phyloP scores from a whole-genome alignment of 257 asterid genomes.

The Plectranthus barbatus region DNA sequence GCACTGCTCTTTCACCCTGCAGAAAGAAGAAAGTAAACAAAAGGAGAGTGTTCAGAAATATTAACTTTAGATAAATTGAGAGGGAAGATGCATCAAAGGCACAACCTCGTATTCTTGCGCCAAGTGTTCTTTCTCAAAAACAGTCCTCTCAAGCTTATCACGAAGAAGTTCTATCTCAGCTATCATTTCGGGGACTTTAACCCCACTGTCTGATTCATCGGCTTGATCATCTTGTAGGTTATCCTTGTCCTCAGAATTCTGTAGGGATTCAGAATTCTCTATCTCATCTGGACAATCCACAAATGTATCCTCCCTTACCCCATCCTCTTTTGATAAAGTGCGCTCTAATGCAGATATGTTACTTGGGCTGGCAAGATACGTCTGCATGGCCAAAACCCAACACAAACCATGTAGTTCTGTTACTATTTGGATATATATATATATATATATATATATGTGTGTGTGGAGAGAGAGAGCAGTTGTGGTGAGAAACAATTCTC shows the following conservation, averaged over 20 bases:
- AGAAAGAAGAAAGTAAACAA: constrained; percentile 9
- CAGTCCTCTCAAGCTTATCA: constrained; percentile 42
- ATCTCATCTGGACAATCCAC: constrained; percentile 96
- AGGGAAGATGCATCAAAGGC: constrained; percentile 18
- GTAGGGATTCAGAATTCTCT: constrained; percentile 60
- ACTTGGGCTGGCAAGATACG: constrained; percentile 17
- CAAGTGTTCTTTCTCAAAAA: constrained; percentile 43
- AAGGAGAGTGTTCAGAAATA: constrained; percentile 7
- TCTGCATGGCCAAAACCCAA: constrained; percentile 28
- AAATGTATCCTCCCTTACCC: constrained; percentile 70
- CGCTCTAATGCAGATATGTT: constrained; percentile 20
- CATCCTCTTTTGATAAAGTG: constrained; percentile 45
- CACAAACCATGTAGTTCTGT: constrained; percentile 9
- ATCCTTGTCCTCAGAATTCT: constrained; percentile 45
- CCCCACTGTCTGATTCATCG: constrained; percentile 42
- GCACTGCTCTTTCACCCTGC: constrained; percentile 59
- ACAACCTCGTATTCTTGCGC: constrained; percentile 53
- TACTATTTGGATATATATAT: too few species aligned
- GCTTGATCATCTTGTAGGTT: constrained; percentile 25
- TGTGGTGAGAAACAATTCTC: too few species aligned
- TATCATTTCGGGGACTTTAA: constrained; percentile 31
- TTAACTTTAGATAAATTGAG: constrained; percentile 3
- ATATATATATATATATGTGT: not conserved
- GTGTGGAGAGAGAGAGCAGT: too few species aligned
- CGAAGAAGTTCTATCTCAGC: constrained; percentile 58